Evolutionary conservation across 1,284 basidiomycete species (phyloP), one percentile per base, ranked within the genome.

Genomic region (Tilletia indica): DNA sequence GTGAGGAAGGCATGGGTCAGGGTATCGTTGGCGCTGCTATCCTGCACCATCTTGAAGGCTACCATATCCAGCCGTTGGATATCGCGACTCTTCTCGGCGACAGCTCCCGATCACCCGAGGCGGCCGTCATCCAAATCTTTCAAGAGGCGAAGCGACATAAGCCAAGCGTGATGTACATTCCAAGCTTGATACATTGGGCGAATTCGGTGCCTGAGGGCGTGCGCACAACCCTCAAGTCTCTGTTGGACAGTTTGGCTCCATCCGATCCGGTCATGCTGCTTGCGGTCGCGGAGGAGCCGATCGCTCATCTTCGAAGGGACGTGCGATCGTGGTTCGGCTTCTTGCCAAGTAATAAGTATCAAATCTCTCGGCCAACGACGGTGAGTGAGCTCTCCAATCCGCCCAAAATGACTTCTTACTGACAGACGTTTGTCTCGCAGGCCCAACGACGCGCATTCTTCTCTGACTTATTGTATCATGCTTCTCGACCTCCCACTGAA

Each of bases 141-240:
- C 89, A 95, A 21, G 97, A 99, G 84, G 97, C 97, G 0, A 98
- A 97, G 84, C 90, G 97, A 39, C 93, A 97, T 83, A 95, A 97
- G 80, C 97, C 97, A 0, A 95, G 94, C 0, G 91, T 99, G 56
- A 89, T 99, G 67, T 99, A 94, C 85, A 93, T 99, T 64, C 97
- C 96, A 0, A 92, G 93, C 0, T 87, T 99, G 0, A 84, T 90
- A 0, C 89, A 91, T 6, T 99, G 96, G 95, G 91, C 92, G 69
- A 87, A 90, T 1, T 90, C 93, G 0, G 88, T 99, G 9, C 89
- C 91, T 0, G 95, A 98, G 74, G 90, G 91, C 0, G 89, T 94
- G 0, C 89, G 93, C 25, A 89, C 91, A 2, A 97, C 94, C 0
- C 21, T 68, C 21, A 90, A 91, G 61, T 90, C 95, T 0, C 91